Evolutionary conservation across 495 filamentous ascomycete genomes (phyloP), one percentile per base, ranked within the genome.

Genomic region (Penicillium paradoxum): DNA sequence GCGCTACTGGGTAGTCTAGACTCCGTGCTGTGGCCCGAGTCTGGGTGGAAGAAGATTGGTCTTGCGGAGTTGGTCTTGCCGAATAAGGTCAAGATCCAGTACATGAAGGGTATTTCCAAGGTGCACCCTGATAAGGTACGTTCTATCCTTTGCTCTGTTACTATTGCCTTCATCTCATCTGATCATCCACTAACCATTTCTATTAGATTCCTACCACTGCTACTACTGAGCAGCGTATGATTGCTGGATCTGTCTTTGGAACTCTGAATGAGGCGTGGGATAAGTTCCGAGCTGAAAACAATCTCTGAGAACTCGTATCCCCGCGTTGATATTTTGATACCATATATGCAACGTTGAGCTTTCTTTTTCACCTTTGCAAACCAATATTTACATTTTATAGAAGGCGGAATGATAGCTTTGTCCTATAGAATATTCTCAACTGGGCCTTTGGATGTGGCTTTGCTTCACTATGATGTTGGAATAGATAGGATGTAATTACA

Each of bases 61-160:
- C 85, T 98, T 84, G 83, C 88, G 44, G 92, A 98, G 68, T 65
- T 98, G 58, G 83, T 98, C 33, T 74, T 95, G 75, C 84, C 91
- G 37, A 85, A 84, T 42, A 95, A 89, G 78, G 93, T 97, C 44
- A 98, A 98, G 82, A 83, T 97, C 49, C 79, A 88, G 50, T 98
- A 98, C 63, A 97, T 98, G 93, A 96, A 95, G 81, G 93, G 90
- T 5, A 97, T 98, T 83, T 87, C 84, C 6, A 97, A 96, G 79
- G 91, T 93, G 57, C 93, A 98, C 78, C 93, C 93, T 54, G 93
- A 98, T 67, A 98, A 98, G 85, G 93, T 97, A 75, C 67, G 82
- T 73, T 55, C 49, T 49, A 29, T 29, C 25, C 45, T 56, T 41
- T 17, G 6, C 30, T 39, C 30, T 7, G 14, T 11, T 24, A n/a